Percentiles rank a stretch among this genome's conserved stretches.
Conservation (phyloP, 1,284 basidiomycete species). For the Tylopilus sp. region DNA sequence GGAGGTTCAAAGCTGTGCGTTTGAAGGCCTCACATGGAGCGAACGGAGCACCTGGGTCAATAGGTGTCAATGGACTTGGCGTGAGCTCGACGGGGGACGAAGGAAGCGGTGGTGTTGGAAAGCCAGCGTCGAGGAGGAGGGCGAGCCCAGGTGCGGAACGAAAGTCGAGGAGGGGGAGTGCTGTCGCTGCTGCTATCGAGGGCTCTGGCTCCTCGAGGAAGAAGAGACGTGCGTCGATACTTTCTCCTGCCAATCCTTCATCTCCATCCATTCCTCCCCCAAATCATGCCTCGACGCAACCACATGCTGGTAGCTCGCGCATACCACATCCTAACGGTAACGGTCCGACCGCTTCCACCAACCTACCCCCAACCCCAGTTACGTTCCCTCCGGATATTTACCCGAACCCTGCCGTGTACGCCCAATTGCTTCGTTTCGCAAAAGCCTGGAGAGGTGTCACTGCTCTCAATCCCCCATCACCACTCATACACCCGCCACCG, state of each 20-base stretch:
- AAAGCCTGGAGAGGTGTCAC: constrained; percentile 64
- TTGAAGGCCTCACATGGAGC: constrained; percentile 26
- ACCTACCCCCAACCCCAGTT: constrained; percentile 19
- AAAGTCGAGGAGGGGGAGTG: constrained; percentile 41
- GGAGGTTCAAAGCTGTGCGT: constrained; percentile 26
- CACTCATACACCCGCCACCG: constrained; percentile 21
- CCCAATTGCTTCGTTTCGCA: constrained; percentile 54
- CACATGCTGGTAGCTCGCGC: constrained; percentile 15
- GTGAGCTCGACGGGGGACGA: constrained; percentile 17
- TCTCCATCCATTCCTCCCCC: constrained; percentile 19
- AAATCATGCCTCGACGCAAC: constrained; percentile 13
- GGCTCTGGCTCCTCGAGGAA: constrained; percentile 35
- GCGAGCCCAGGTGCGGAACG: constrained; percentile 45
- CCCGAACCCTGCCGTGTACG: constrained; percentile 45
- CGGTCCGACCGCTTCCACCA: constrained; percentile 25
- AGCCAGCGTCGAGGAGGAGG: constrained; percentile 31
- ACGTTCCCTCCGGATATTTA: constrained; percentile 39
- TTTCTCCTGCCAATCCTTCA: constrained; percentile 27
- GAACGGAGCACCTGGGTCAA: constrained; percentile 17
- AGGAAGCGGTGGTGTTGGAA: constrained; percentile 6
- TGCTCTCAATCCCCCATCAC: constrained; percentile 44
- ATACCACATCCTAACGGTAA: constrained; percentile 19
- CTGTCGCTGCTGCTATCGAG: constrained; percentile 36
- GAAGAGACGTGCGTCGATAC: constrained; percentile 40
- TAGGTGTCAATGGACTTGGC: constrained; percentile 14